phyloP scores from a whole-genome alignment of 176 grass and related monocot genomes.

The Avena eriantha region DNA sequence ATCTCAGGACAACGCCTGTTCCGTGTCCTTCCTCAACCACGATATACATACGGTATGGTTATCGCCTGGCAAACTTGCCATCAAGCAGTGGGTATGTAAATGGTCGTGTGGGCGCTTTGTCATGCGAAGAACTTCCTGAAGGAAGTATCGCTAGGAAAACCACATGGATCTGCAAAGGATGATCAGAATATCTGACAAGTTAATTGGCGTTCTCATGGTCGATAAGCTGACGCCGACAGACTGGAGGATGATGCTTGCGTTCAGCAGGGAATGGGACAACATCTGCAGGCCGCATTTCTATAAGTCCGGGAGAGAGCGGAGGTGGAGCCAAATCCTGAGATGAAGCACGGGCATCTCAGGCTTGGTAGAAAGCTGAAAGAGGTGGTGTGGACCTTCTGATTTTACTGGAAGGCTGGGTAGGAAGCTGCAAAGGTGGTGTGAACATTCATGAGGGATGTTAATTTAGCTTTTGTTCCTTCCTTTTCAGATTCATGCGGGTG shows the following conservation, averaged over 20 bases:
- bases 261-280: constrained; percentile 79
- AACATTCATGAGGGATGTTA: neutral
- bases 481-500: constrained; percentile 88
- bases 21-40: constrained; percentile 25
- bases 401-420: constrained; percentile 48
- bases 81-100: constrained; percentile 48
- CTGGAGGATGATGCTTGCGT: constrained; percentile 90
- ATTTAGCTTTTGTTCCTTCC: neutral
- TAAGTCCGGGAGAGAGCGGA: too few species aligned
- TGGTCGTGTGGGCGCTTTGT: constrained; percentile 15
- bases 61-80: constrained; percentile 40
- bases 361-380: constrained; percentile 89
- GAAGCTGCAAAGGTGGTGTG: constrained; percentile 77
- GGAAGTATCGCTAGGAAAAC: constrained; percentile 23
- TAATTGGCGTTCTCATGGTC: constrained; percentile 82
- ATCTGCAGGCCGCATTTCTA: constrained; percentile 84
- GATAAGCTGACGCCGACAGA: constrained; percentile 75
- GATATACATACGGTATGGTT: constrained; percentile 51
- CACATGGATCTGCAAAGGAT: constrained; percentile 46
- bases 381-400: constrained; percentile 42
- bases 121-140: neutral
- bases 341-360: constrained; percentile 78
- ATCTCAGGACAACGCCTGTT: constrained; percentile 51
- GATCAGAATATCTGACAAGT: constrained; percentile 79
- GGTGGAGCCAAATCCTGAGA: too few species aligned